A percentile compares a stretch with the other conserved stretches of the same genome.
Conservation (phyloP, 2,329 filamentous ascomycete species). For the Sordariomycetes sp. region DNA sequence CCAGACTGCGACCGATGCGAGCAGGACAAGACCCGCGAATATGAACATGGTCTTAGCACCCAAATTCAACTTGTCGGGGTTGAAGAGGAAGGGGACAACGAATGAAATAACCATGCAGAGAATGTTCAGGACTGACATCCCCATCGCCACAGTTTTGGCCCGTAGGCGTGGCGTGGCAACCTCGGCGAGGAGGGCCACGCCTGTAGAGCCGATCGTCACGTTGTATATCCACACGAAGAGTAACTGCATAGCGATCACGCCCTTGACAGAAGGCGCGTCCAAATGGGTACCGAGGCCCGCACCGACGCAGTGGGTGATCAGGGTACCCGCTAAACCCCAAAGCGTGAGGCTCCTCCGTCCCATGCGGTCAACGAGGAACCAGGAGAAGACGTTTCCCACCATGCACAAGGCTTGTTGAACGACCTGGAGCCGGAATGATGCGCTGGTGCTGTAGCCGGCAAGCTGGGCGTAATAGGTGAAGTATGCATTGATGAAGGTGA, state of each 20-base stretch:
- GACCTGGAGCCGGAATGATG: slow-evolving; percentile 26
- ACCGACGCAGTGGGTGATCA: slow-evolving; percentile 25
- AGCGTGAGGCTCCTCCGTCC: slow-evolving; percentile 24
- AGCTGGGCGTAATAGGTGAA: slow-evolving; percentile 31
- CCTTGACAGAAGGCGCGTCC: slow-evolving; percentile 11
- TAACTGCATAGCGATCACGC: slow-evolving; percentile 21
- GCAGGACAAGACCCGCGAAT: slow-evolving; percentile 20
- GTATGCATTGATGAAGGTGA: slow-evolving; percentile 23
- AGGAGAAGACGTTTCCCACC: slow-evolving; percentile 27
- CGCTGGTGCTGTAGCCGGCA: slow-evolving; percentile 23
- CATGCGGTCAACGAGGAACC: slow-evolving; percentile 23
- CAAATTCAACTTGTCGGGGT: slow-evolving; percentile 20
- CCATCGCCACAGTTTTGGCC: slow-evolving; percentile 27
- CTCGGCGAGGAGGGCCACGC: slow-evolving; percentile 24
- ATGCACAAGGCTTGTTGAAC: slow-evolving; percentile 25
- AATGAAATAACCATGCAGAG: slow-evolving; percentile 11
- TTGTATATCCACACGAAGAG: slow-evolving; percentile 27
- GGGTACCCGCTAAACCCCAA: slow-evolving; percentile 18
- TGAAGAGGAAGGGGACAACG: slow-evolving; percentile 17
- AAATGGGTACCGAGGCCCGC: slow-evolving; percentile 20
- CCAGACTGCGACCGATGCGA: slow-evolving; percentile 18
- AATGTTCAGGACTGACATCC: slow-evolving; percentile 24
- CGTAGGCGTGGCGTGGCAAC: slow-evolving; percentile 24
- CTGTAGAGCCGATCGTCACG: slow-evolving; percentile 12
- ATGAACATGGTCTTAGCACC: slow-evolving; percentile 28